These are phyloP conservation scores for Fusarium mangiferae DNA, from an alignment of 2,329 filamentous ascomycete genomes.

Conservation along the genomic window DNA sequence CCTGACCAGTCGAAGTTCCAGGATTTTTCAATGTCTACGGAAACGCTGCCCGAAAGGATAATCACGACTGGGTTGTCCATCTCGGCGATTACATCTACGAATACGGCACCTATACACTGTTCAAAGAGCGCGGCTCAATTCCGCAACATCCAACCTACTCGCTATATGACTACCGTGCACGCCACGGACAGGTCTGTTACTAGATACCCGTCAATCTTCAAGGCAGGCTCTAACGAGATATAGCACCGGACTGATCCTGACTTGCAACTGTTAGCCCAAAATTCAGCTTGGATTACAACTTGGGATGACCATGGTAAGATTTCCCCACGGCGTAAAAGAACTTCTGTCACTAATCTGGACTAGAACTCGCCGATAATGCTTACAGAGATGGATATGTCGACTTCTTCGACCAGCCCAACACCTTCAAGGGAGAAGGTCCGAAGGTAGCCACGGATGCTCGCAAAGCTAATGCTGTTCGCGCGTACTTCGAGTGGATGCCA, in stretches of 20 bases:
- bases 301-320: background rate
- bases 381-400: background rate
- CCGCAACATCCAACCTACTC: background rate
- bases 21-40: conserved; percentile 2
- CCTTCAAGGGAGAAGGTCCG: background rate
- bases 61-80: background rate
- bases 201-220: no score
- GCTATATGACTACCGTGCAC: background rate
- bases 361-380: background rate
- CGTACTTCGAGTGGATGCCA: conserved; percentile 9
- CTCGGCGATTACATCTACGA: conserved; percentile 7
- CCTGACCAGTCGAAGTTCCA: background rate
- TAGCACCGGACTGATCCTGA: background rate
- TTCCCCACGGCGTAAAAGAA: fast-evolving
- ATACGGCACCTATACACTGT: background rate
- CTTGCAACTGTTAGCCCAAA: background rate
- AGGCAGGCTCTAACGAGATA: background rate
- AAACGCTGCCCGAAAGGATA: background rate
- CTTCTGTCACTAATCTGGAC: fast-evolving
- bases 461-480: background rate
- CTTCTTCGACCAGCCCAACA: background rate
- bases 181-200: background rate
- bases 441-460: background rate
- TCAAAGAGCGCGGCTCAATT: background rate
- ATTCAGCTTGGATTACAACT: background rate